phyloP scores from a whole-genome alignment of 164 flowering plant genomes.

The Buxus sempervirens region DNA sequence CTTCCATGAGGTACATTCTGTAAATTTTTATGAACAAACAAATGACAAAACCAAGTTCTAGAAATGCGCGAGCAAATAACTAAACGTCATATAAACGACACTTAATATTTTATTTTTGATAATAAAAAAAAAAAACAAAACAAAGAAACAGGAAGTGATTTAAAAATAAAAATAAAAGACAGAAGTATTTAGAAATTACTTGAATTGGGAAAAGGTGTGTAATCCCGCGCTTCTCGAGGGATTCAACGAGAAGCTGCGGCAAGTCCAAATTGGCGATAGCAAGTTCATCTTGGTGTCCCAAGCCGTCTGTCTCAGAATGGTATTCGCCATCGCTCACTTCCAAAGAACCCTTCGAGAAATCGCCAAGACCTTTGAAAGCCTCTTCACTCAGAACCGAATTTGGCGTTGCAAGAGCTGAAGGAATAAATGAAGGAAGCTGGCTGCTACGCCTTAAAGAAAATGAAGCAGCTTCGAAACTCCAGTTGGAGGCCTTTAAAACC shows the following conservation, averaged over 20 bases:
- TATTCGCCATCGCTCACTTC: slow-evolving; percentile 17
- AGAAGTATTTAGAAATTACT: slow-evolving; percentile 19
- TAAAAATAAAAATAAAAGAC: background rate
- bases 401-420: slow-evolving; percentile 61
- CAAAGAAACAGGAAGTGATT: too few relatives aligned
- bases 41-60: too few relatives aligned
- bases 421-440: slow-evolving; percentile 8
- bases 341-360: slow-evolving; percentile 19
- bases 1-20: too few relatives aligned
- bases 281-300: slow-evolving; percentile 33
- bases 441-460: slow-evolving; percentile 8
- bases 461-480: slow-evolving; percentile 3
- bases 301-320: slow-evolving; percentile 10
- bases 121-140: too few relatives aligned
- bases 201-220: slow-evolving; percentile 77
- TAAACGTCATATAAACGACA: too few relatives aligned
- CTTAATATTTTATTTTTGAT: too few relatives aligned
- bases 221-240: slow-evolving; percentile 62
- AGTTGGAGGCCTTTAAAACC: slow-evolving; percentile 8
- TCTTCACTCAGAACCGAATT: slow-evolving; percentile 65
- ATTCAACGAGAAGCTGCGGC: slow-evolving; percentile 46
- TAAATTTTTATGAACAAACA: too few relatives aligned
- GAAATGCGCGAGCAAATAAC: too few relatives aligned
- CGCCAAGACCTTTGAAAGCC: slow-evolving; percentile 54
- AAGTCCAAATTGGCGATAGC: slow-evolving; percentile 42